Percentiles rank a stretch among this genome's conserved stretches.
These are phyloP conservation scores for Xylaria flabelliformis DNA, from an alignment of 495 filamentous ascomycete genomes.

Conservation along the genomic window DNA sequence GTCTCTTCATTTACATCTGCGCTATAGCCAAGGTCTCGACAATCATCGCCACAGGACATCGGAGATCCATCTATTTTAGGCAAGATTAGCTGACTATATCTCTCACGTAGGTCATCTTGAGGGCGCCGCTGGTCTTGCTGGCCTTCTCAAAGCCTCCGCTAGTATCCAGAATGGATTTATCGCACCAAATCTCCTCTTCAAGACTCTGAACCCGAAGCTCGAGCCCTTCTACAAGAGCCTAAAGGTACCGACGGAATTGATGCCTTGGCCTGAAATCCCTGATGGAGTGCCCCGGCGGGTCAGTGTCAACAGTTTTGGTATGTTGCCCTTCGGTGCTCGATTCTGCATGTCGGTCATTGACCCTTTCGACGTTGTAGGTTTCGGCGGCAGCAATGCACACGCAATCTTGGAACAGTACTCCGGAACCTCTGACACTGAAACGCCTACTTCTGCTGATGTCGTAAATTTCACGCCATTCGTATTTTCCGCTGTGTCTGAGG, in stretches of 20 bases:
- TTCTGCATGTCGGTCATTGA: not conserved
- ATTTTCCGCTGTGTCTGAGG: slow-evolving; percentile 24
- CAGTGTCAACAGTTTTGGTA: slow-evolving; percentile 29
- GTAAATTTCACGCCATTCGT: slow-evolving; percentile 13
- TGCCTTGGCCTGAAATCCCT: slow-evolving; percentile 14
- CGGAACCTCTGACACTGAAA: not conserved
- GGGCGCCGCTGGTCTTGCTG: slow-evolving; percentile 51
- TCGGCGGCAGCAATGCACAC: slow-evolving; percentile 44
- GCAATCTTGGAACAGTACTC: slow-evolving; percentile 40
- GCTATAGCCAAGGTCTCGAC: not conserved
- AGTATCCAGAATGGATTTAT: slow-evolving; percentile 51
- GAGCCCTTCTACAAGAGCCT: slow-evolving; percentile 22
- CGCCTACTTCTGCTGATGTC: not conserved
- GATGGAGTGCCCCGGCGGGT: slow-evolving; percentile 15
- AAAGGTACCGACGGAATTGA: not conserved
- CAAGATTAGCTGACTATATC: not conserved
- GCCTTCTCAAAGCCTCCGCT: slow-evolving; percentile 53
- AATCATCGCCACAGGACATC: not conserved
- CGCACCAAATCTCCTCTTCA: slow-evolving; percentile 44
- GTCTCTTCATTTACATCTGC: not conserved
- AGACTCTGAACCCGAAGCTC: slow-evolving; percentile 48
- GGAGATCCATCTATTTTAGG: not conserved
- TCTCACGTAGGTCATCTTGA: slow-evolving; percentile 50
- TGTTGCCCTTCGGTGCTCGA: not conserved
- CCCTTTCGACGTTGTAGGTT: slow-evolving; percentile 28